Base-by-base conservation (phyloP, 495 filamentous ascomycete genomes). In the Umbilicaria muhlenbergii region DNA sequence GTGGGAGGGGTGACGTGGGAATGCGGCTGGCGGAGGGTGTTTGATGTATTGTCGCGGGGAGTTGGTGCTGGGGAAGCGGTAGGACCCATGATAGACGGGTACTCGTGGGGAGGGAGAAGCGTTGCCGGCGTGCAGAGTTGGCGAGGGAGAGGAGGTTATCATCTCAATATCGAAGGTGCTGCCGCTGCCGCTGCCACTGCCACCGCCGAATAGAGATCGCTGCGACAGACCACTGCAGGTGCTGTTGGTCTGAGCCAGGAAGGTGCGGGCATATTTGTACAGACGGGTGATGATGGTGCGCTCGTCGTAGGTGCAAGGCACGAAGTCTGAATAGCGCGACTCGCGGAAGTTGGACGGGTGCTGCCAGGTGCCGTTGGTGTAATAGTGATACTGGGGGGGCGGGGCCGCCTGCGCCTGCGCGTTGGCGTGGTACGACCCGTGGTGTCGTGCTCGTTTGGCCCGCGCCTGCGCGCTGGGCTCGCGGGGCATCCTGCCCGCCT, bases 111-210 rank as follows among this genome's bases (percentile, higher is more conserved):
- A 54, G 41, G 34, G 38, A 17, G 54, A 49, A 28, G 53, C 10
- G 24, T 41, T 50, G 42, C 46, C 51, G 28, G 51, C 46, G 41
- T 53, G 51, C 8, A 54, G 36, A 11, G 51, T 56, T 13, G 51
- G 55, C 16, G 55, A 58, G 33, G 55, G 53, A 10, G 55, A 56
- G 16, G 55, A 57, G 21, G 48, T 50, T 45, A 58, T 51, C 55
- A 58, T 58, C 46, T 54, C 55, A 53, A 56, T 47, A 39, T 56
- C 50, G 15, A 38, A 49, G 35, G 31, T 34, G 36, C 40, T 32
- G 34, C 42, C 39, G 38, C 46, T 41, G 31, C 46, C 36, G 34
- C 34, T 39, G 43, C 38, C 24, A 40, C 43, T 45, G 37, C 34
- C 31, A 24, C 36, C 38, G 18, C 38, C 44, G 40, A 49, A 38